Conservation (phyloP, 2,329 filamentous ascomycete species). For the Cercospora beticola region DNA sequence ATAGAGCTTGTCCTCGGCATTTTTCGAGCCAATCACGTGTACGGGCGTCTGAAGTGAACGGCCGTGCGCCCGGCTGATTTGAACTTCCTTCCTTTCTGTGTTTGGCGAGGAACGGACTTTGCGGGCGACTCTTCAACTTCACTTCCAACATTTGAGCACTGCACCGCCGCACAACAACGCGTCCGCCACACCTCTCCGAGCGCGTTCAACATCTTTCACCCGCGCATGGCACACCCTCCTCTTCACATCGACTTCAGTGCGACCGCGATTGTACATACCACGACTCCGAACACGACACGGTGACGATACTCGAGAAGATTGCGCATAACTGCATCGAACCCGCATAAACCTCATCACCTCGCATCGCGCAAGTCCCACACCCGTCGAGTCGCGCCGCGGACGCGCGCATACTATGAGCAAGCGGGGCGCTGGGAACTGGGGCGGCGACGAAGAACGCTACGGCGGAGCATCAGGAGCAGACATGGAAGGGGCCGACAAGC, state of each 20-base stretch:
- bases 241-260: constrained; percentile 17
- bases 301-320: constrained; percentile 16
- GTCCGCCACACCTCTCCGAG: neutral
- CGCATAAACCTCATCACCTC: constrained; percentile 7
- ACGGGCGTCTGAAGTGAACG: too few relatives aligned
- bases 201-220: neutral
- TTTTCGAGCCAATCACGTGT: constrained; percentile 1
- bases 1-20: neutral
- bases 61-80: neutral
- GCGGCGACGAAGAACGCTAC: constrained; percentile 34
- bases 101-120: constrained; percentile 3
- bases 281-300: constrained; percentile 12
- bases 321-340: constrained; percentile 12
- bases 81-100: constrained; percentile 4
- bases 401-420: constrained; percentile 34
- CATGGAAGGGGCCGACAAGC: constrained; percentile 30
- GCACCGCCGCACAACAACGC: constrained; percentile 1
- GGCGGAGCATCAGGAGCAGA: constrained; percentile 21
- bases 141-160: neutral
- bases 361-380: constrained; percentile 5
- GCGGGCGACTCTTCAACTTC: constrained; percentile 7
- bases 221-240: constrained; percentile 21
- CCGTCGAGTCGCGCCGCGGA: constrained; percentile 11
- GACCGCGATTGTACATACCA: constrained; percentile 22
- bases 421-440: constrained; percentile 30